phyloP scores from a whole-genome alignment of 163 green algal genomes.

The Volvox carteri region DNA sequence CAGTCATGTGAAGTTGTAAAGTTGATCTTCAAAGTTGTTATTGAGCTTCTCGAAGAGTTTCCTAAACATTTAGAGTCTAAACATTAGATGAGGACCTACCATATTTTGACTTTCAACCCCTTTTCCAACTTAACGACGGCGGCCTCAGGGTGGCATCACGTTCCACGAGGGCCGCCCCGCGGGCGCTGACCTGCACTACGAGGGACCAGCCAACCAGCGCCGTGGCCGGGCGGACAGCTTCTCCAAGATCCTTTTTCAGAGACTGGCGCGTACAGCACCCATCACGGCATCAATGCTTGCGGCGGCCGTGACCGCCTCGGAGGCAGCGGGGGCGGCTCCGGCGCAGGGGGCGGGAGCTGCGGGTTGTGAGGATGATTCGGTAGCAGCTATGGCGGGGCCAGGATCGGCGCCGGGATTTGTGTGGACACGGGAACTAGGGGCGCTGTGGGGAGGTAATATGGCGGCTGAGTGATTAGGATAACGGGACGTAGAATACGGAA shows the following conservation, averaged over 20 bases:
- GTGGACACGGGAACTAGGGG: not conserved
- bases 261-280: slow-evolving; percentile 56
- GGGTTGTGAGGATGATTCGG: not conserved
- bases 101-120: too few species aligned
- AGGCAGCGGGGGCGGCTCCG: not conserved
- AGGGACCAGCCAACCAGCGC: slow-evolving; percentile 71
- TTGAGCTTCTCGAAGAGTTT: too few species aligned
- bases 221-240: slow-evolving; percentile 79
- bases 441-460: not conserved
- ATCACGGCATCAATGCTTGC: slow-evolving; percentile 55
- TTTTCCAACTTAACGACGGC: too few species aligned
- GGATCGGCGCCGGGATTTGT: not conserved
- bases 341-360: not conserved
- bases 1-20: too few species aligned
- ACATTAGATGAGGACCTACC: too few species aligned
- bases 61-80: too few species aligned
- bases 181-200: slow-evolving; percentile 79
- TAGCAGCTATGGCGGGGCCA: not conserved
- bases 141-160: slow-evolving; percentile 58
- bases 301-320: not conserved
- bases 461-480: not conserved
- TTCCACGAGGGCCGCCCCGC: slow-evolving; percentile 73
- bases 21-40: too few species aligned
- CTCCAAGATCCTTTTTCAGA: slow-evolving; percentile 84
- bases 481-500: too few species aligned